phyloP scores from a whole-genome alignment of 495 filamentous ascomycete genomes.

The Trichoderma parareesei region DNA sequence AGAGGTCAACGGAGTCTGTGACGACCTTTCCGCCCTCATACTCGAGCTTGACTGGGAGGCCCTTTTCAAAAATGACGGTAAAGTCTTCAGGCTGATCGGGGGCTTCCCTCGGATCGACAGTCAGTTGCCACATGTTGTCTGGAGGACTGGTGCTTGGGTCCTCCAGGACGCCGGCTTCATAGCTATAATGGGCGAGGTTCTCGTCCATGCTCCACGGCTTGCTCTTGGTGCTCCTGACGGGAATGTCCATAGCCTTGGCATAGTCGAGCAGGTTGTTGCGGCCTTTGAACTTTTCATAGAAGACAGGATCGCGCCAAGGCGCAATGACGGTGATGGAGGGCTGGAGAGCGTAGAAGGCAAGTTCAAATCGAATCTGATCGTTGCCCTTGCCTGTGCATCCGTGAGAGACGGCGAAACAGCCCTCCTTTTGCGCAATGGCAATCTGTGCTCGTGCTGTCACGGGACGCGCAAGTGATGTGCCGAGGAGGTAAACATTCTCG shows the following conservation, averaged over 20 bases:
- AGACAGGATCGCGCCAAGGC: slow-evolving; percentile 78
- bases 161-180: slow-evolving; percentile 78
- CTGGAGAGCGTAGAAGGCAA: slow-evolving; percentile 47
- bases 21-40: slow-evolving; percentile 22
- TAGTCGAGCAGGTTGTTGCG: slow-evolving; percentile 86
- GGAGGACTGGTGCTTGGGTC: slow-evolving; percentile 57
- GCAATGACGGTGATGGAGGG: slow-evolving; percentile 81
- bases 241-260: slow-evolving; percentile 67
- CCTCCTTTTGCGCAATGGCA: slow-evolving; percentile 52
- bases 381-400: slow-evolving; percentile 38
- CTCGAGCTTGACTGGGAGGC: slow-evolving; percentile 57
- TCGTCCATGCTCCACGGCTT: slow-evolving; percentile 84
- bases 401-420: slow-evolving; percentile 54
- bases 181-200: slow-evolving; percentile 86
- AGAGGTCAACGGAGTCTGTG: slow-evolving; percentile 74
- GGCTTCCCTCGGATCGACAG: slow-evolving; percentile 65
- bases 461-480: slow-evolving; percentile 75
- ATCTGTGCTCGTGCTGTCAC: slow-evolving; percentile 83
- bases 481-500: slow-evolving; percentile 73
- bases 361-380: slow-evolving; percentile 11
- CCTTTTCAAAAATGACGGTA: slow-evolving; percentile 75
- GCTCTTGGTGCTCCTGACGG: slow-evolving; percentile 72
- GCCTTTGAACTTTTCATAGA: slow-evolving; percentile 75
- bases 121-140: slow-evolving; percentile 79
- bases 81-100: slow-evolving; percentile 71